Evolutionary conservation across 164 flowering plant genomes (phyloP), one percentile per base, ranked within the genome.

Genomic region (Vitis cinerea): DNA sequence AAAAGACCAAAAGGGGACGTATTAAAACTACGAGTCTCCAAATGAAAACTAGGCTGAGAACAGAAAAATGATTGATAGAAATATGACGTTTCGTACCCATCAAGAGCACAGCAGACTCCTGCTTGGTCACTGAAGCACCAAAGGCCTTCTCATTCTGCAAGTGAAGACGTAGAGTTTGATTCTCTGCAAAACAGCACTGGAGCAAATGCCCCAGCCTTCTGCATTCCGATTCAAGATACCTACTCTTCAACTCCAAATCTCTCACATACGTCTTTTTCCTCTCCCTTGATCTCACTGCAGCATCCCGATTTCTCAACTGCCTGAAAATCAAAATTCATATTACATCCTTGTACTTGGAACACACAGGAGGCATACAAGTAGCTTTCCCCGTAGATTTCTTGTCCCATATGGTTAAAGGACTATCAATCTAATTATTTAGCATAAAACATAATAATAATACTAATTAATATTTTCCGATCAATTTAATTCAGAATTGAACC

Each of bases 91-190:
- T 52, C 83, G 69, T 90, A 94, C 99, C 99, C 99, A 86, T 77
- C 72, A 87, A 83, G 99, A 95, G 99, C 82, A 90, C 99, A 75
- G 99, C 99, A 95, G 99, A 95, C 99, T 95, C 98, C 98, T 90
- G 98, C 91, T 83, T 91, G 87, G 94, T 50, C 80, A 69, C 63
- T 71, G 87, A 73, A 72, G 80, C 90, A 83, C 73, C 88, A 77
- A 47, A 44, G 19, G 84, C 89, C 74, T 68, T 78, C 68, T 75
- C 77, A 66, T 67, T 84, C 47, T 86, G 88, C 68, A 94, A 69
- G 53, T 77, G 78, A 60, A 89, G 67, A 69, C 85, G 90, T 44
- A 94, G 79, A 70, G 87, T 83, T 50, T 90, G 94, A 79, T 95
- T 95, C 76, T 95, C 98, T 0, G 89, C 92, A 47, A 67, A 37